phyloP scores from a whole-genome alignment of 257 asterid genomes.

The Cruciata laevipes region DNA sequence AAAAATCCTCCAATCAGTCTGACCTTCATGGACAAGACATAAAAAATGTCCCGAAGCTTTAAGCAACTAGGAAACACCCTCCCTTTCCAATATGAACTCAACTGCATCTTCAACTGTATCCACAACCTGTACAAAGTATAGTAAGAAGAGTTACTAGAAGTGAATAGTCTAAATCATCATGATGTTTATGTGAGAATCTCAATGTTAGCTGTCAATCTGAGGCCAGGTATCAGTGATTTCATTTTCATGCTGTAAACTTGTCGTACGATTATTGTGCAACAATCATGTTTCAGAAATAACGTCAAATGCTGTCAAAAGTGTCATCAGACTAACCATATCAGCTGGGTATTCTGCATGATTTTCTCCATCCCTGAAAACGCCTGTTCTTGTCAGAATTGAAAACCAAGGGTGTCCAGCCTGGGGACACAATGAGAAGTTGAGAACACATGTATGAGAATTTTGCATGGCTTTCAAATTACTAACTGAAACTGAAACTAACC shows the following conservation, averaged over 20 bases:
- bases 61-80: conserved; percentile 22
- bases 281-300: neutral
- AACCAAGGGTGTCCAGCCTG: conserved; percentile 74
- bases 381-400: conserved; percentile 60
- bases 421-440: conserved; percentile 1
- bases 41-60: neutral
- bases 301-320: neutral
- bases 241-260: neutral
- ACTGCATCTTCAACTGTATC: conserved; percentile 64
- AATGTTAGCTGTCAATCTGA: neutral
- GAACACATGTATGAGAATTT: neutral
- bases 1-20: neutral
- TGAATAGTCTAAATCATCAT: neutral
- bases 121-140: conserved; percentile 40
- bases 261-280: neutral
- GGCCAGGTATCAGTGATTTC: neutral
- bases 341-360: conserved; percentile 55
- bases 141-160: neutral
- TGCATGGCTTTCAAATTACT: neutral
- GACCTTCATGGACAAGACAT: neutral
- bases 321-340: conserved; percentile 36
- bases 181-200: conserved; percentile 1
- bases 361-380: conserved; percentile 48
- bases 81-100: conserved; percentile 45
- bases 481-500: conserved; percentile 25